Evolutionary conservation across 495 filamentous ascomycete genomes (phyloP), one percentile per base, ranked within the genome.

Genomic region (Chaetomium cochliodes): DNA sequence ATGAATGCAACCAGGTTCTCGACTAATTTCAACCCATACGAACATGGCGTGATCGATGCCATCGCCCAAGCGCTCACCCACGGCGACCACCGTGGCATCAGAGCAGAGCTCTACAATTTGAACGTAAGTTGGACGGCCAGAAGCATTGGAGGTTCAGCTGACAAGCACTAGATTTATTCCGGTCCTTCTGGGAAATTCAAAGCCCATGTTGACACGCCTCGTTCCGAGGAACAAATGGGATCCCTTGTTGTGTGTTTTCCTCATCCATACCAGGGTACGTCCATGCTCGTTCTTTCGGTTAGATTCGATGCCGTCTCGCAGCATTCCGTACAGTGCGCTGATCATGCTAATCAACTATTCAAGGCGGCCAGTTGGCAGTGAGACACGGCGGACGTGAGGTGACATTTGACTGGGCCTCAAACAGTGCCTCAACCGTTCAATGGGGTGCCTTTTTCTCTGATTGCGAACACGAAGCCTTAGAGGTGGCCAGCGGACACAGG

Each of bases 381-480:
- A 15, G 41, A 15, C 41, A 44, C 41, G 16, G 41, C 13, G 41
- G 41, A 44, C 41, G 41, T 62, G 41, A 44, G 41, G 41, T 44
- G 13, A 44, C 15, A 15, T 44, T 44, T 44, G 78, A 84, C 69
- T 86, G 83, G 82, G 65, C 65, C 23, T 26, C 46, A 0, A 50
- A 56, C 0, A 75, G 23, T 5, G 9, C n/a, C 7, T 16, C 72
- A 0, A 15, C 65, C 1, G 77, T 87, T 54, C 70, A 81, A 23
- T 88, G 84, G 85, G 83, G 80, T 0, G 85, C 85, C 1, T 88
- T 88, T 71, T 88, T 86, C 67, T 83, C 79, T 62, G 84, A 87
- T 65, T 86, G 82, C 65, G 80, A 84, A 66, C 85, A 88, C 69
- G 84, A 88, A 70, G 80, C 87, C n/a, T 70, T 79, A 7, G 72